These are phyloP conservation scores for Globisporangium canariense DNA, from an alignment of 352 stramenopile species.

Conservation along the genomic window DNA sequence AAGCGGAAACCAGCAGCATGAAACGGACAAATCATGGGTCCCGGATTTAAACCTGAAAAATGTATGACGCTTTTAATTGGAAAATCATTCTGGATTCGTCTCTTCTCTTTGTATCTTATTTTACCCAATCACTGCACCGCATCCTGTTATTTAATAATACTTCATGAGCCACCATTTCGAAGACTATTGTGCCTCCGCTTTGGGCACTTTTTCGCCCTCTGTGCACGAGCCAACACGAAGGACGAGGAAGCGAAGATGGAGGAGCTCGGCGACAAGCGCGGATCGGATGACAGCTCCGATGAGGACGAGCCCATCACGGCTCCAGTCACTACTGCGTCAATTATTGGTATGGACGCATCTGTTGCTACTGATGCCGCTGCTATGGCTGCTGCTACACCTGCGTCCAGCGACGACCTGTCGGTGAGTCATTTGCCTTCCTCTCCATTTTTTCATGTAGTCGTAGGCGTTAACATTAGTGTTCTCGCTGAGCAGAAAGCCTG, in stretches of 20 bases:
- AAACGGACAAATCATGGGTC: not conserved
- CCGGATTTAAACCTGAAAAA: not conserved
- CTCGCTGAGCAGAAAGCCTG: conserved; percentile 44
- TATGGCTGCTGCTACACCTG: not conserved
- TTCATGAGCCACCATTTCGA: not conserved
- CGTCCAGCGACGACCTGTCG: conserved; percentile 29
- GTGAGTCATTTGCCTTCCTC: conserved; percentile 15
- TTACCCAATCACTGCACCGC: not conserved
- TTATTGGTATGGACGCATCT: not conserved
- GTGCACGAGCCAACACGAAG: conserved; percentile 1
- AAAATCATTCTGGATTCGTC: not conserved
- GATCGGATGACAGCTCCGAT: conserved; percentile 74
- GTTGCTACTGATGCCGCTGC: not conserved
- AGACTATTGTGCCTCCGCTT: not conserved
- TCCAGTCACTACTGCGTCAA: conserved; percentile 7
- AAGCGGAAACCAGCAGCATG: not conserved
- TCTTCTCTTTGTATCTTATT: not conserved
- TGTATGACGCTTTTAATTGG: not conserved
- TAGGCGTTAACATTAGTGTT: not conserved
- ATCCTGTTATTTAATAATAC: not conserved
- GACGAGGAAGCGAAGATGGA: not conserved
- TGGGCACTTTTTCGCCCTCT: not conserved
- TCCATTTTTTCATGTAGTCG: not conserved
- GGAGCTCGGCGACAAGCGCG: conserved; percentile 16
- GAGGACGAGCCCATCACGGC: conserved; percentile 77